Evolutionary conservation across 2,329 filamentous ascomycete species (phyloP), one percentile per base, ranked within the genome.

Genomic region (Colletotrichum simmondsii): DNA sequence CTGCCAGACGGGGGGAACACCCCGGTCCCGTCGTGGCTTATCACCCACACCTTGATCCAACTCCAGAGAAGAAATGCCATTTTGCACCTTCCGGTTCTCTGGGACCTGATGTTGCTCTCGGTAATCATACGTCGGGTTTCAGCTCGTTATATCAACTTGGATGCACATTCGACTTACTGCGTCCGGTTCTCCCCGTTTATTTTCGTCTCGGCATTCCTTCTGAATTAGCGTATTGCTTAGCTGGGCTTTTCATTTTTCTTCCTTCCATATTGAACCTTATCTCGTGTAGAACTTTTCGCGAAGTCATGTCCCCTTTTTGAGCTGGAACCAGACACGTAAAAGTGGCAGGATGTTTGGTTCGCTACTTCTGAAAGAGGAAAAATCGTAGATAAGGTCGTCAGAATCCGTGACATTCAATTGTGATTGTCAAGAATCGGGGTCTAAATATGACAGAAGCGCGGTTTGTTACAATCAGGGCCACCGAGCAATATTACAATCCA

Each of bases 191-290:
- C 66, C 35, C 70, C 70, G 70, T 26, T 46, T 26, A 16, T 70
- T 70, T 57, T 58, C 70, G 70, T 70, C 66, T 70, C 14, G 70
- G 66, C 60, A 42, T 32, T 57, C 35, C 1, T 16, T 61, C 35
- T 5, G 0, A 7, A 26, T 10, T 61, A 32, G 66, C 54, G 35
- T 37, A 16, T 26, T 32, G 2, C 4, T 60, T 16, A 24, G 24
- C 32, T 30, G 24, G 26, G 57, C 19, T 46, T 46, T 46, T 19
- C 19, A 46, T 46, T 19, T 19, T n/a, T n/a, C 42, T n/a, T 32
- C 10, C 30, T 32, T 32, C 10, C 30, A 11, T 11, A 32, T 32
- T 3, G 10, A 32, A 32, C 30, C 30, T 32, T 32, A 46, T 46
- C 42, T 46, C 19, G 8, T 42, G 12, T 16, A 4, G 12, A 3